Base-by-base conservation (phyloP, 2,329 filamentous ascomycete species). In the Berkeleyomyces rouxiae region DNA sequence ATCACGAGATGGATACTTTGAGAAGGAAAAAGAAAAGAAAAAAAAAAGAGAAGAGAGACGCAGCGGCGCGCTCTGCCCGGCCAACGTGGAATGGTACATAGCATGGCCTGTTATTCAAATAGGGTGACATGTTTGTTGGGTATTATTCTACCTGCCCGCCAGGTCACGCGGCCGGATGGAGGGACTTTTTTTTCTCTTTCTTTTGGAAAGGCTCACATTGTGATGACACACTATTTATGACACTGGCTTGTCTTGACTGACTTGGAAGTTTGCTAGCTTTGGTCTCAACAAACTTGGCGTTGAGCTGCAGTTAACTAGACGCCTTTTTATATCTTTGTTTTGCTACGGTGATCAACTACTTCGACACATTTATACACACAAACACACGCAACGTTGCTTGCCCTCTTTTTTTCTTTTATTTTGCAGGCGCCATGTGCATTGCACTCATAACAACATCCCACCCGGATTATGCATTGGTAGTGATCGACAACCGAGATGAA, bases 401-500 rank as follows among this genome's bases (percentile, higher is more conserved):
- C 3, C 49, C 11, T 23, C n/a, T 2, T 36, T 23, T 16, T 13
- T 33, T 39, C 49, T 55, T 55, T 55, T 6, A 37, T 23, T 23
- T 23, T 23, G 23, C 23, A 23, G 23, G 23, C 13, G 49, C n/a
- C 11, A 91, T 91, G 87, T 91, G 88, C 71, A 90, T 91, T 74
- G 84, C 83, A 58, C 76, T 91, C 55, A 76, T 89, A 64, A 88
- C 87, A 36, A 91, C 87, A 16, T 79, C 85, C 55, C 87, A 91
- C 70, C 87, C 88, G 7, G 77, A 80, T 67, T 91, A 91, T 73
- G 79, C 85, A 36, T 78, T 91, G 65, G 86, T 92, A 68, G 74
- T 88, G 65, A 77, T 90, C 70, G 83, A 90, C 74, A 92, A 92
- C 72, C 82, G 88, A 68, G 88, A 92, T 75, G 87, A 86, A 71